Evolutionary conservation across 2,329 filamentous ascomycete genomes (phyloP), one percentile per base, ranked within the genome.

Genomic region (Pseudopyricularia javanii): DNA sequence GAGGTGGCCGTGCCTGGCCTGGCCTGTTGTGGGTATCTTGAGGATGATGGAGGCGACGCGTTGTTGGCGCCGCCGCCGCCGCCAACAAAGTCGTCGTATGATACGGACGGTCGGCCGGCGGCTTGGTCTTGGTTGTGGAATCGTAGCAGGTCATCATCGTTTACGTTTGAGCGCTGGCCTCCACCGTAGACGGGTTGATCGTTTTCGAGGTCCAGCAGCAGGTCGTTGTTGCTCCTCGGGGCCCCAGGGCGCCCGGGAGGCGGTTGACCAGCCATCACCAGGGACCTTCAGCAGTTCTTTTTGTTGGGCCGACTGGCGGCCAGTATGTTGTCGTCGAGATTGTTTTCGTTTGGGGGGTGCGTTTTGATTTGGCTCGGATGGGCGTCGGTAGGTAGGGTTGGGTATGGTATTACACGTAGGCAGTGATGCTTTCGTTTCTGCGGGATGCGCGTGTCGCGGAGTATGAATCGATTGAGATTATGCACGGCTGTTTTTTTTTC

Each of bases 1-100:
- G 57, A 62, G 40, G 55, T 53, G 47, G 57, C 53, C 4, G 40
- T 45, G 8, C 17, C 40, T 26, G 40, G 40, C 40, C 40, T 45
- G 12, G 6, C 20, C 14, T 45, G 40, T 9, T 20, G 11, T 12
- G 40, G 22, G 12, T 26, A 20, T 45, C 40, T 45, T 14, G 40
- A 45, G 14, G 54, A 32, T 20, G 52, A 49, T 28, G 56, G 37
- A 50, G 53, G 15, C 54, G 55, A 40, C 49, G 55, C 3, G 55
- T 54, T 53, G 51, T 54, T 55, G 40, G 56, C 56, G 37, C 40
- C 17, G 32, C 54, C 56, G 61, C 65, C 72, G 50, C 75, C 82
- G 58, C 91, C 91, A 57, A 97, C 85, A 66, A 96, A 97, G 62
- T 93, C 86, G 74, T 96, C 91, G 70, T 96, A 96, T 54, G 90